A percentile compares a stretch with the other conserved stretches of the same genome.
Conservation (phyloP, 345 rosid species). For the Conringia planisiliqua region DNA sequence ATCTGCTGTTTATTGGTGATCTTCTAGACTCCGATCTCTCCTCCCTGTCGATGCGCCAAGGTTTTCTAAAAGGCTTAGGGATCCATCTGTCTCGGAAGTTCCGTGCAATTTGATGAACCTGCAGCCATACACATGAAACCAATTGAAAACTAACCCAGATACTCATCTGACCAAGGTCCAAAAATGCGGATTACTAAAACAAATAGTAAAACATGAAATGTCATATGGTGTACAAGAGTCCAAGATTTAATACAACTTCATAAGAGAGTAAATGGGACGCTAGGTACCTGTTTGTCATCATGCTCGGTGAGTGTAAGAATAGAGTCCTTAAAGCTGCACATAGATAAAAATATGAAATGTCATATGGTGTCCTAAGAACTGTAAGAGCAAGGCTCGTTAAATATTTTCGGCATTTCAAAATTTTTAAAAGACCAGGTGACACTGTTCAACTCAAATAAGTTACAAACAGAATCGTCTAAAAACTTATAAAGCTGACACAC, state of each 20-base stretch:
- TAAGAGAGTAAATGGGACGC: neutral
- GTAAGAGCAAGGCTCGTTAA: constrained; percentile 6
- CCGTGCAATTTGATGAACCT: constrained; percentile 98
- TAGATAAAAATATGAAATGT: constrained; percentile 18
- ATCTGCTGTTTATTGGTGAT: constrained; percentile 43
- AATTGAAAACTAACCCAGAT: neutral
- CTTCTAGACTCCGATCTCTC: constrained; percentile 47
- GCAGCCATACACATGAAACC: constrained; percentile 18
- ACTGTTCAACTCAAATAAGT: neutral
- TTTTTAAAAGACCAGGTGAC: neutral
- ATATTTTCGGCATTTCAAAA: neutral
- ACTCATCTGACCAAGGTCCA: neutral
- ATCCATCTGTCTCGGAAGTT: constrained; percentile 87
- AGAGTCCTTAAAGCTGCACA: constrained; percentile 82
- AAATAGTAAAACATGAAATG: neutral
- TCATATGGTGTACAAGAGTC: neutral
- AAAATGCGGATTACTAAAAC: neutral
- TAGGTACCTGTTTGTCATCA: constrained; percentile 76
- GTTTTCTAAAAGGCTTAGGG: constrained; percentile 63
- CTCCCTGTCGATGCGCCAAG: constrained; percentile 53
- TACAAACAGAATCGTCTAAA: neutral
- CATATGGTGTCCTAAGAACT: constrained; percentile 7
- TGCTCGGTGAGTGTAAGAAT: constrained; percentile 93
- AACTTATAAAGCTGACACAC: neutral
- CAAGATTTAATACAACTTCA: constrained; percentile 2